Evolutionary conservation across 768 basidiomycete species (phyloP).

Genomic region (Leccinum imitatum): DNA sequence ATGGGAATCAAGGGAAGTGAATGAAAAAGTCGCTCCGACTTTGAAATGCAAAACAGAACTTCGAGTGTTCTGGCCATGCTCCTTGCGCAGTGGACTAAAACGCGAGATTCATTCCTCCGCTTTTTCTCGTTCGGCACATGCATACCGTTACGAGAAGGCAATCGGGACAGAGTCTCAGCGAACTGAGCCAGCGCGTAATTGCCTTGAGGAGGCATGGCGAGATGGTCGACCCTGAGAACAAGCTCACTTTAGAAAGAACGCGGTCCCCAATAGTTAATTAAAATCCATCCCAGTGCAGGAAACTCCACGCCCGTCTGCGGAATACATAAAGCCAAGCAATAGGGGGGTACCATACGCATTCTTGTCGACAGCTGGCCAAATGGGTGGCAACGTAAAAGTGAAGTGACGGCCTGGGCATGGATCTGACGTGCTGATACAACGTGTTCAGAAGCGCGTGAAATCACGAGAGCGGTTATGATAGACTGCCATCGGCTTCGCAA

Average conservation of each 20-base stretch:
- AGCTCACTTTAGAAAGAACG: slow-evolving; percentile 21
- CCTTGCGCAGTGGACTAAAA: slow-evolving; percentile 33
- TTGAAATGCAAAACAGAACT: slow-evolving; percentile 36
- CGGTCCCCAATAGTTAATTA: slow-evolving; percentile 32
- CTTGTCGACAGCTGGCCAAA: slow-evolving; percentile 22
- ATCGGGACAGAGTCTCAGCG: slow-evolving; percentile 34
- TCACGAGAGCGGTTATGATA: slow-evolving; percentile 34
- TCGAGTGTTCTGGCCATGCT: slow-evolving; percentile 37
- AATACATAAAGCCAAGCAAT: slow-evolving; percentile 37
- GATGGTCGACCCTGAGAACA: slow-evolving; percentile 28
- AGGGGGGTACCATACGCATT: slow-evolving; percentile 28
- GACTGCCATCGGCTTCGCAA: slow-evolving; percentile 31
- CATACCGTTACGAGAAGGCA: slow-evolving; percentile 33
- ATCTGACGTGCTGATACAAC: slow-evolving; percentile 37
- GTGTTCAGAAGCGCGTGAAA: slow-evolving; percentile 37
- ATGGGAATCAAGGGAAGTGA: slow-evolving; percentile 30
- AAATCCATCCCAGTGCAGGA: slow-evolving; percentile 34
- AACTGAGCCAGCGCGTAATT: slow-evolving; percentile 37
- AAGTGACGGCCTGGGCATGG: slow-evolving; percentile 30
- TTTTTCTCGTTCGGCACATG: slow-evolving; percentile 32
- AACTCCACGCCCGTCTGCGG: slow-evolving; percentile 36
- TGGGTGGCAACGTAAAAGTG: slow-evolving; percentile 34
- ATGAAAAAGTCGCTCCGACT: slow-evolving; percentile 28
- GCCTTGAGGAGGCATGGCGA: slow-evolving; percentile 35
- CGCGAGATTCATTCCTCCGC: slow-evolving; percentile 38